Percentiles rank a stretch among this genome's conserved stretches.
These are phyloP conservation scores for Mrakia frigida DNA, from an alignment of 768 basidiomycete species.

Conservation along the genomic window DNA sequence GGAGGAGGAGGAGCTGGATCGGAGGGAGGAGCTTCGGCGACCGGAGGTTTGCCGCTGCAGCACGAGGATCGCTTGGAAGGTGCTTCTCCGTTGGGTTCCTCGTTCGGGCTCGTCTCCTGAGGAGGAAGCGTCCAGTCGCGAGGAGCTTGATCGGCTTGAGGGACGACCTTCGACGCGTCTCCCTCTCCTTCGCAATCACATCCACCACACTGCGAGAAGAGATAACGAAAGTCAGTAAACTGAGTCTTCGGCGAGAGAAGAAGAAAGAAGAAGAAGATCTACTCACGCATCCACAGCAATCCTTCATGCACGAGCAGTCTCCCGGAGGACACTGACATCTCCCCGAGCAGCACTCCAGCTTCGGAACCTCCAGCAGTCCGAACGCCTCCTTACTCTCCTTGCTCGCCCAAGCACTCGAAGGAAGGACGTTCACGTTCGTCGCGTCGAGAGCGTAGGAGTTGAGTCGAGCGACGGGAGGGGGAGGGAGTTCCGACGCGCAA, in stretches of 20 bases:
- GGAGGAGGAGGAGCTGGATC: background rate
- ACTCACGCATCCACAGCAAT: slow-evolving; percentile 43
- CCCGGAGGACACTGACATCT: slow-evolving; percentile 42
- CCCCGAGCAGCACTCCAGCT: slow-evolving; percentile 17
- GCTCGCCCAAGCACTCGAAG: slow-evolving; percentile 36
- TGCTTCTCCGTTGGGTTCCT: too few species aligned
- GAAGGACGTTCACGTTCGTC: slow-evolving; percentile 39
- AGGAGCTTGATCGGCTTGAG: background rate
- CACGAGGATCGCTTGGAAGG: background rate
- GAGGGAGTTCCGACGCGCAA: slow-evolving; percentile 39
- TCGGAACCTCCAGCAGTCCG: slow-evolving; percentile 14
- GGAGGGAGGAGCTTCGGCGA: background rate
- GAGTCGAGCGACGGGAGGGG: slow-evolving; percentile 24
- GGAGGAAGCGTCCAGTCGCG: background rate
- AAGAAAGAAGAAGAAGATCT: background rate
- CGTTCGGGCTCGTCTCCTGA: background rate
- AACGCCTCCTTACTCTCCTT: slow-evolving; percentile 33
- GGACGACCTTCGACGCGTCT: background rate
- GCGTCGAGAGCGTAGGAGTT: slow-evolving; percentile 33
- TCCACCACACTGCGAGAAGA: slow-evolving; percentile 16
- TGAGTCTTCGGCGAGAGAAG: background rate
- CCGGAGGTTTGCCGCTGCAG: slow-evolving; percentile 14
- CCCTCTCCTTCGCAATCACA: slow-evolving; percentile 3
- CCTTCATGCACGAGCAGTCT: slow-evolving; percentile 42
- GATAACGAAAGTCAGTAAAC: background rate